Conservation (phyloP, 2,329 filamentous ascomycete genomes). For the Blumeriella jaapii region DNA sequence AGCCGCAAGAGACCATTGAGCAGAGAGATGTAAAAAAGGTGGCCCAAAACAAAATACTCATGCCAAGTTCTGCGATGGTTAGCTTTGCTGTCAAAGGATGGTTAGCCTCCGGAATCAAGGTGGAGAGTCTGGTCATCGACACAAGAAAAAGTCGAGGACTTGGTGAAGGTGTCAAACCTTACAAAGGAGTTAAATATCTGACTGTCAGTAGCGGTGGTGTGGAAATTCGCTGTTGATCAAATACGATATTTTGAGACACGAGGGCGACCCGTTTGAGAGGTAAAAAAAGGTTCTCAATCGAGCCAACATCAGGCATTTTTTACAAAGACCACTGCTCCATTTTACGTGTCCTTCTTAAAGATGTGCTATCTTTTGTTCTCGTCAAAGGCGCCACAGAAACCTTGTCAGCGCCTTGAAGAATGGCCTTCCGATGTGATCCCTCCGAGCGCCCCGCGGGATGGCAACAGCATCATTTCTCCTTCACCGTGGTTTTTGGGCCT, state of each 20-base stretch:
- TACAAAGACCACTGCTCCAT: neutral
- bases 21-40: constrained; percentile 42
- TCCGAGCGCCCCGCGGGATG: no score
- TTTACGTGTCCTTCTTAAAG: neutral
- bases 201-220: constrained; percentile 59
- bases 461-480: no score
- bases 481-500: no score
- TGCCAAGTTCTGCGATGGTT: constrained; percentile 67
- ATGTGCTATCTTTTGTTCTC: no score
- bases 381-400: no score
- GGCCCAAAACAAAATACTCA: constrained; percentile 62
- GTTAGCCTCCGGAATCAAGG: constrained; percentile 54
- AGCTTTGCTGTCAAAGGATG: constrained; percentile 62
- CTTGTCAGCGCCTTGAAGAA: no score
- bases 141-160: constrained; percentile 75
- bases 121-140: constrained; percentile 57
- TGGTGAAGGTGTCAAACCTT: constrained; percentile 81
- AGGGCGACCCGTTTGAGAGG: no score
- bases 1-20: constrained; percentile 28
- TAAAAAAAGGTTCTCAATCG: no score
- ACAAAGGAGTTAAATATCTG: constrained; percentile 96
- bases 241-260: no score
- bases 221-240: constrained; percentile 49
- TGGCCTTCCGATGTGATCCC: no score
- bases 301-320: neutral